Base-by-base conservation (phyloP, 2,329 filamentous ascomycete species). In the Pseudocercospora fijiensis region DNA sequence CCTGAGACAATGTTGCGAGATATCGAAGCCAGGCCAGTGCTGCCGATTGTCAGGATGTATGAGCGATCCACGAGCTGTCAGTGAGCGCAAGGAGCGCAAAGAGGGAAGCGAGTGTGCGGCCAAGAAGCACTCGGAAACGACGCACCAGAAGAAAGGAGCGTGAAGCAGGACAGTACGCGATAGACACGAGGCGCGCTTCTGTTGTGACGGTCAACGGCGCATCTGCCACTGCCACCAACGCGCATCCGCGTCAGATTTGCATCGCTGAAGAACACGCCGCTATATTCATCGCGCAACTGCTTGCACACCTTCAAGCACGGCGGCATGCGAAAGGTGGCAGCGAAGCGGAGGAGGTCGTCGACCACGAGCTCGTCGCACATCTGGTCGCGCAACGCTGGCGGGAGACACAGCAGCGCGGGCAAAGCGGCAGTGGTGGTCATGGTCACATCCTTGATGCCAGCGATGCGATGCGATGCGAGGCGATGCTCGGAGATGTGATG, bases 221-320 rank as follows among this genome's bases (percentile, higher is more conserved):
- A 60, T 27, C n/a, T 41, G 52, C 61, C 66, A 68, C 13, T 57
- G 57, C 63, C 63, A 69, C 41, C 57, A 63, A 7, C 55, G 57
- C 28, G 51, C 20, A 22, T 27, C 24, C 16, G 52, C 49, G 53
- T 57, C 10, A 66, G 41, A 41, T 43, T 26, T n/a, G 22, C 60
- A 28, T 61, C 60, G 57, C 43, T 58, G 64, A 61, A 63, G 45
- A 65, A 63, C 58, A 68, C 33, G 45, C 52, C 60, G 27, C 56
- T 43, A 22, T 66, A 68, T 24, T 68, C 64, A 16, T 61, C 33
- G 27, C 62, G 60, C 16, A 62, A 4, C 22, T 62, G 62, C 22
- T 51, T 53, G 60, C 60, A 58, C 18, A 62, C 60, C 22, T 49
- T 58, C 22, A 68, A 51, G 11, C 65, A 55, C 26, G 62, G 22